Conservation (phyloP, 1,284 basidiomycete genomes). For the Naganishia sp. region DNA sequence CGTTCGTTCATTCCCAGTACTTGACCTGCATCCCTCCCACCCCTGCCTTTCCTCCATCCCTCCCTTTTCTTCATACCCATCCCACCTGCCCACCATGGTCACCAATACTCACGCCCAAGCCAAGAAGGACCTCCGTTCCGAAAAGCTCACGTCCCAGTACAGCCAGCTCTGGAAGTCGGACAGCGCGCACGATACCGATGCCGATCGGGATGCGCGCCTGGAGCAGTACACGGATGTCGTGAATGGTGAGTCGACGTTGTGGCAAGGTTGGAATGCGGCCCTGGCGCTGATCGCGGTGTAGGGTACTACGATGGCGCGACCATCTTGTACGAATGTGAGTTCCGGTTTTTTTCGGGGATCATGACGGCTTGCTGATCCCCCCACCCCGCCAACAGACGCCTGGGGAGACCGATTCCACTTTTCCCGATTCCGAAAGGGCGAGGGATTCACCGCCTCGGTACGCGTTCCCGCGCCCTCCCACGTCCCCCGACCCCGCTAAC, state of each 20-base stretch:
- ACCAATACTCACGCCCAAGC: slow-evolving; percentile 14
- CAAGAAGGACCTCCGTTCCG: slow-evolving; percentile 70
- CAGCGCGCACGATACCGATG: slow-evolving; percentile 67
- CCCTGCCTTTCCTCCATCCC: neutral
- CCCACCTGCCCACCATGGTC: slow-evolving; percentile 8
- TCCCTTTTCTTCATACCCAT: neutral
- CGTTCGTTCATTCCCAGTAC: neutral
- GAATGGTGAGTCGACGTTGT: slow-evolving; percentile 63
- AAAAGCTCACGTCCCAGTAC: slow-evolving; percentile 84
- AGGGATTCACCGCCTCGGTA: slow-evolving; percentile 72
- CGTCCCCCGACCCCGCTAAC: neutral
- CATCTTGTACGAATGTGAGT: slow-evolving; percentile 91
- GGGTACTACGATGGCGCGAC: slow-evolving; percentile 94
- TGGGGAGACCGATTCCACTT: slow-evolving; percentile 96
- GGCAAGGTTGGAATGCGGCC: slow-evolving; percentile 34
- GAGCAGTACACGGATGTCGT: slow-evolving; percentile 90
- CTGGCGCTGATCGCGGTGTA: too few relatives aligned
- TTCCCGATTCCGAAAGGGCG: slow-evolving; percentile 95
- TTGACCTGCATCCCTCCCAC: neutral
- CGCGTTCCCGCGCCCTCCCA: slow-evolving; percentile 34
- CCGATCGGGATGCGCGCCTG: slow-evolving; percentile 73
- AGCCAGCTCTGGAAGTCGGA: slow-evolving; percentile 93
- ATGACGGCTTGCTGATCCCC: too few relatives aligned
- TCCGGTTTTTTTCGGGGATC: slow-evolving; percentile 10
- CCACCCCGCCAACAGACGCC: slow-evolving; percentile 30